A percentile compares a stretch with the other conserved stretches of the same genome.
phyloP scores from a whole-genome alignment of 176 grass and related monocot genomes.

The Rhipidocladum racemiflorum region DNA sequence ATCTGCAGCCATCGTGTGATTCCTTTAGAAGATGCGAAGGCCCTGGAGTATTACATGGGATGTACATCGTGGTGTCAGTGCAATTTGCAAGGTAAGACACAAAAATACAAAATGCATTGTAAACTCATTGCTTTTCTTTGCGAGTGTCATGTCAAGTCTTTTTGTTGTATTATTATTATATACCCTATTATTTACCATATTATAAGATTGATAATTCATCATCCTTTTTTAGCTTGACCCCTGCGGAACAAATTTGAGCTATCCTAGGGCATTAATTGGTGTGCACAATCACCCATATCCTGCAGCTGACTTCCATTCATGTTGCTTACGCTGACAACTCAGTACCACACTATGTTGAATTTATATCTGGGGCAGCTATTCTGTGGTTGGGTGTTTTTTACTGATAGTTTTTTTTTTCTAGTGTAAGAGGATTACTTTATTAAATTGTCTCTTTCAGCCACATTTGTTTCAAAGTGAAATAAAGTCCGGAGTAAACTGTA shows the following conservation, averaged over 20 bases:
- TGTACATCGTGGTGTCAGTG: not conserved
- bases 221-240: not conserved
- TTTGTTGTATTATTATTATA: no score
- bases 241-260: not conserved
- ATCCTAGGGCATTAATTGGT: not conserved
- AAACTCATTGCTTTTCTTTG: no score
- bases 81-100: constrained; percentile 23
- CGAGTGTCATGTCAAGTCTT: no score
- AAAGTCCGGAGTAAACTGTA: not conserved
- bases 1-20: not conserved
- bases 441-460: not conserved
- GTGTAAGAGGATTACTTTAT: not conserved
- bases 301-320: not conserved
- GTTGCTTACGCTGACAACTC: not conserved
- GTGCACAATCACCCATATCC: not conserved
- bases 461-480: not conserved
- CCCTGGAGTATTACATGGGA: not conserved
- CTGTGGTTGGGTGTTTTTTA: not conserved
- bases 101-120: not conserved
- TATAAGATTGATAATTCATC: constrained; percentile 6
- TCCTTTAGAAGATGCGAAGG: not conserved
- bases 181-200: not conserved
- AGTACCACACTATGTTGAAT: not conserved
- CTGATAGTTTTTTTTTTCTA: not conserved
- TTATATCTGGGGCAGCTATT: not conserved